phyloP scores from a whole-genome alignment of 345 rosid species.

The Eucalyptus sp. region DNA sequence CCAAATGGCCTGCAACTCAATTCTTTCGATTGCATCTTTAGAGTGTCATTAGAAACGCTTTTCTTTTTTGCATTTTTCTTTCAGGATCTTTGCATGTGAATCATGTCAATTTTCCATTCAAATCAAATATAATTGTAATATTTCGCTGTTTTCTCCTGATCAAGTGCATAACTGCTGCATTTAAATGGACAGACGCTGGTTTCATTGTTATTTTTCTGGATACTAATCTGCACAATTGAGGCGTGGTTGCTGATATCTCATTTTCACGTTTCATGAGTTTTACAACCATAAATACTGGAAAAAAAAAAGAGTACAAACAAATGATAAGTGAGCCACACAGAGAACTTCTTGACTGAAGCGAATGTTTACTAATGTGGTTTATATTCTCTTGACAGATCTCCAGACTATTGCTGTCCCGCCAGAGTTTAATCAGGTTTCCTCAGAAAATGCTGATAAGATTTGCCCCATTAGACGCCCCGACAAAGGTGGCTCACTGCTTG shows the following conservation, averaged over 20 bases:
- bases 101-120: background rate
- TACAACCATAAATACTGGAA: background rate
- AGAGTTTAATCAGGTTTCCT: background rate
- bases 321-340: background rate
- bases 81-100: background rate
- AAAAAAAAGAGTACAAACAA: background rate
- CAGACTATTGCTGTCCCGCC: background rate
- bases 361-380: background rate
- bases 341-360: background rate
- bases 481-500: conserved; percentile 37
- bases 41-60: background rate
- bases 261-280: background rate
- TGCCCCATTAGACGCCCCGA: conserved; percentile 54
- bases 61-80: background rate
- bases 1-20: background rate
- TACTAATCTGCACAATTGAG: background rate
- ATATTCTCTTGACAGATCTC: background rate
- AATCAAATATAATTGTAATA: background rate
- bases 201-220: background rate
- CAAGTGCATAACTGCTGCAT: background rate
- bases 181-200: background rate
- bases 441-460: background rate
- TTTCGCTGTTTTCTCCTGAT: background rate
- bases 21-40: background rate
- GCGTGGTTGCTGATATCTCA: background rate